These are phyloP conservation scores for Metrosideros polymorpha DNA, from an alignment of 441 rosid species.

Conservation along the genomic window DNA sequence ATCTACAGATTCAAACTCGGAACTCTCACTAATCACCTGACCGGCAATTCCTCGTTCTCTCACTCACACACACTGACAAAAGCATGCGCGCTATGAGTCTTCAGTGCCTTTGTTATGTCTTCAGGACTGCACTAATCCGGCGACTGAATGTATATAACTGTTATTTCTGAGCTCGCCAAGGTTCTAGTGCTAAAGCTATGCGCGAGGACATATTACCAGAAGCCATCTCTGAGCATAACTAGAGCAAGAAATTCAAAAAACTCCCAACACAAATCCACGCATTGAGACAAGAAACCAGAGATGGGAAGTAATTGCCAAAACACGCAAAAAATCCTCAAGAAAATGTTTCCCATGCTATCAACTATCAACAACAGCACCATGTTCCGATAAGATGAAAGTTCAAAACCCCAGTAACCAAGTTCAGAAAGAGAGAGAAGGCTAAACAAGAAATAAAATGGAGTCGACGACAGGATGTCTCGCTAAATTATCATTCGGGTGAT, in stretches of 20 bases:
- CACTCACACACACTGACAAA: background rate
- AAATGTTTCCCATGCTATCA: constrained; percentile 8
- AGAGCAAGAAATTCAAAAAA: background rate
- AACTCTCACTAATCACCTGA: background rate
- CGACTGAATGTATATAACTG: background rate
- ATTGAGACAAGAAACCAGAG: background rate
- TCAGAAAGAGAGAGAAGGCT: background rate
- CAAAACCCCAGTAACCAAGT: background rate
- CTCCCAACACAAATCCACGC: background rate
- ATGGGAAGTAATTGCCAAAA: background rate
- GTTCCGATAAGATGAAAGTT: background rate
- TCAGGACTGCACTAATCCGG: background rate
- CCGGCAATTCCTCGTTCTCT: background rate
- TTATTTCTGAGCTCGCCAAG: background rate
- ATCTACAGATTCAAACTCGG: background rate
- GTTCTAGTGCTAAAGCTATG: background rate
- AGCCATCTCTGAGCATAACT: background rate
- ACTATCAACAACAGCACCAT: constrained; percentile 11
- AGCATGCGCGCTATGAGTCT: background rate
- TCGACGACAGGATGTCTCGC: background rate
- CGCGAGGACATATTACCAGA: background rate
- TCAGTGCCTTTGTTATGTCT: background rate
- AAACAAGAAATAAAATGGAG: background rate
- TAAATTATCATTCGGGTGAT: constrained; percentile 4
- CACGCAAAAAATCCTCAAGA: background rate